phyloP scores from a whole-genome alignment of 306 rosid genomes.

The Glycine latifolia region DNA sequence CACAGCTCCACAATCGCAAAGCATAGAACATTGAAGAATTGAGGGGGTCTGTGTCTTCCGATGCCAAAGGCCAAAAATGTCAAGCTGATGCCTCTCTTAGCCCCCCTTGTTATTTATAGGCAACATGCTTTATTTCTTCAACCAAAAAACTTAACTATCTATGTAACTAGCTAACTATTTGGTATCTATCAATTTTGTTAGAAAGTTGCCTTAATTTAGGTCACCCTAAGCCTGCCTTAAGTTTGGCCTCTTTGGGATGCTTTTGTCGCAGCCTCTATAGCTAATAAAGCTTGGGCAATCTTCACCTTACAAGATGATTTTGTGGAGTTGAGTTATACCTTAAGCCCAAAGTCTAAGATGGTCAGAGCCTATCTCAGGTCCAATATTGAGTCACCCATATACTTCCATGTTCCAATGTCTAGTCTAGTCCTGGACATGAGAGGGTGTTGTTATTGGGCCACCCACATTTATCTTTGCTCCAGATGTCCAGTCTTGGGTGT shows the following conservation, averaged over 20 bases:
- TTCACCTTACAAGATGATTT: neutral
- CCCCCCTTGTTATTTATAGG: neutral
- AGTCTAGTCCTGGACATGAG: neutral
- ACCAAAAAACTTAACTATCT: neutral
- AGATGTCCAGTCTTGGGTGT: neutral
- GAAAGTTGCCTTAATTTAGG: neutral
- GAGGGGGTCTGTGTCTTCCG: neutral
- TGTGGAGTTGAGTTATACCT: neutral
- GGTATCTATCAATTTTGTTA: neutral
- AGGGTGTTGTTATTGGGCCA: neutral
- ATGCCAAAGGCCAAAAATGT: neutral
- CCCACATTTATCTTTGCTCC: neutral
- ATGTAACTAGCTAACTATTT: neutral
- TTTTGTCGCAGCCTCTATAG: neutral
- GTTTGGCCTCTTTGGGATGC: neutral
- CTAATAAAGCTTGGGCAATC: neutral
- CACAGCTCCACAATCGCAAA: neutral
- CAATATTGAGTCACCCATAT: neutral
- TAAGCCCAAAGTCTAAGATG: neutral
- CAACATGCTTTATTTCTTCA: neutral
- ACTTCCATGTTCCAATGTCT: neutral
- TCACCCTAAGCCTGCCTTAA: neutral
- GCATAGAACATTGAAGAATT: neutral
- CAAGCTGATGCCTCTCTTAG: neutral
- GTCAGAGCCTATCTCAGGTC: neutral